Conservation (phyloP, 371 early-diverging fungal species). For the Chytridium lagenaria region DNA sequence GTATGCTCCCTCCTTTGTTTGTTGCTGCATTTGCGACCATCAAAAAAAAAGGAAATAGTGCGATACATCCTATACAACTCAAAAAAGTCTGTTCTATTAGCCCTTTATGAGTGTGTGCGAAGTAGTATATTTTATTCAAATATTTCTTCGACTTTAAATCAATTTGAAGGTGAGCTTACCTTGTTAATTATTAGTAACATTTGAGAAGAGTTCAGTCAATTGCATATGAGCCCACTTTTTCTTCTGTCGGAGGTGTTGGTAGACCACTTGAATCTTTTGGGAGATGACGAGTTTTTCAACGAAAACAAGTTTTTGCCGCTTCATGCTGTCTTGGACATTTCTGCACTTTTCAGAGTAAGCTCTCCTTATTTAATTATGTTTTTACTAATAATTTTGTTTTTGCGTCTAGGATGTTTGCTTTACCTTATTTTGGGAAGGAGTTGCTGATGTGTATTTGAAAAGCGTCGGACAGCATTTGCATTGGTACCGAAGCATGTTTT, state of each 20-base stretch:
- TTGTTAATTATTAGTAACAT: neutral
- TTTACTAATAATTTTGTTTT: neutral
- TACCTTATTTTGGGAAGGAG: slow-evolving; percentile 28
- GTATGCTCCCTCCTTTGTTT: slow-evolving; percentile 61
- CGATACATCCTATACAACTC: slow-evolving; percentile 57
- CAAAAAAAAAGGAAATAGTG: slow-evolving; percentile 61
- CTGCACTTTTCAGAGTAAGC: slow-evolving; percentile 68
- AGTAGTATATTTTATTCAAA: neutral
- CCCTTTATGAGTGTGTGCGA: neutral
- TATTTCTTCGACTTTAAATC: neutral
- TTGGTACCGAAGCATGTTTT: slow-evolving; percentile 41
- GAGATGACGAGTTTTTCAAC: slow-evolving; percentile 84
- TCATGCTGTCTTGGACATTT: slow-evolving; percentile 59
- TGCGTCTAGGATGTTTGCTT: slow-evolving; percentile 34
- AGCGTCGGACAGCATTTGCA: neutral
- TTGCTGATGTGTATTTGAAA: neutral
- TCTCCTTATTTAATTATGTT: no score
- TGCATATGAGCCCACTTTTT: slow-evolving; percentile 65
- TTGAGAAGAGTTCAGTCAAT: slow-evolving; percentile 21
- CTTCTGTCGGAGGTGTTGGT: slow-evolving; percentile 77
- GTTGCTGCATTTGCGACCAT: slow-evolving; percentile 67
- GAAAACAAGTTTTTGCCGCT: slow-evolving; percentile 59
- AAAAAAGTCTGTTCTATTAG: neutral
- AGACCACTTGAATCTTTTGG: slow-evolving; percentile 75
- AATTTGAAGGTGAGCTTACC: neutral